Base-by-base conservation (phyloP, 2,329 filamentous ascomycete genomes). In the Capronia epimyces region DNA sequence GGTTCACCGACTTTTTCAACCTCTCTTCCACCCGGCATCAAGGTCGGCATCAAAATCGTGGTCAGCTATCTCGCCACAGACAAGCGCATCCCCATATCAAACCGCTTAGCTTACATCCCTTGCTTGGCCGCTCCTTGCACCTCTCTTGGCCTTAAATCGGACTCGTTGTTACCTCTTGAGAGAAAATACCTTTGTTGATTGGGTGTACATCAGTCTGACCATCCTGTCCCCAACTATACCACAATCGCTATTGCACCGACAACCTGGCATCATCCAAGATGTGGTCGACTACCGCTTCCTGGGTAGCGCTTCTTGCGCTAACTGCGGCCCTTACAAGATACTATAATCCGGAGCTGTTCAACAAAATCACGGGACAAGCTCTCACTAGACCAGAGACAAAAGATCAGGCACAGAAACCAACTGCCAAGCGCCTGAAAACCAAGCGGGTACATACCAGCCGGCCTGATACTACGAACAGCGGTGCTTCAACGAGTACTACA, bases 331-430 rank as follows among this genome's bases (percentile, higher is more conserved):
- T 53, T 24, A 55, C 49, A 40, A 54, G 40, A 52, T 55, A 57
- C 32, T 59, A 59, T 43, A 57, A 55, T 24, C 54, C 54, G 21
- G 46, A 46, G 6, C 31, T 55, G 34, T 57, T 59, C 48, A 40
- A 49, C 27, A 59, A 52, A 43, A 43, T 59, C 16, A 49, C 49
- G 3, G 44, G 46, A 27, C 42, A 44, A 5, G 4, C 22, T 3
- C 10, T 8, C 7, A 29, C 40, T 7, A 31, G 34, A 15, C n/a
- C 41, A 41, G 47, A 44, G 29, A 9, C 45, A 40, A 46, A 43
- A 40, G 21, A 34, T 7, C 22, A 29, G 7, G 22, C 49, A 39
- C 41, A 47, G 24, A 57, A 52, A 34, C 36, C 46, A 10, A 18
- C 49, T 27, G 49, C 34, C 25, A 57, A 57, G 43, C 48, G 48